These are phyloP conservation scores for Polyporus arcularius DNA, from an alignment of 768 basidiomycete genomes.

Conservation along the genomic window DNA sequence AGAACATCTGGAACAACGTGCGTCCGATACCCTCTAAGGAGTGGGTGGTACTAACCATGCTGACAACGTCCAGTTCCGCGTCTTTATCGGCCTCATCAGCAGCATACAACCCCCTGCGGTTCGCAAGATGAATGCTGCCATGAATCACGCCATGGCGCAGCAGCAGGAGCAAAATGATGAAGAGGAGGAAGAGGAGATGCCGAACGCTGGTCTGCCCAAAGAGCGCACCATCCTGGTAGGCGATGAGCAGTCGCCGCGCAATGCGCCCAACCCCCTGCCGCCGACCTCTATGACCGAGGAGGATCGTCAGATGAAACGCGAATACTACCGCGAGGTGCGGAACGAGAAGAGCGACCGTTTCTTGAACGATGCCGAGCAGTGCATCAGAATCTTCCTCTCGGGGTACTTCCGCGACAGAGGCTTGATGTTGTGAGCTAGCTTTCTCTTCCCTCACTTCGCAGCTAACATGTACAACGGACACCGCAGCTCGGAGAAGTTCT, in stretches of 20 bases:
- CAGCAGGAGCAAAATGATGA: slow-evolving; percentile 40
- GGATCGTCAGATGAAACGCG: slow-evolving; percentile 17
- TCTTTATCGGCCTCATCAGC: slow-evolving; percentile 55
- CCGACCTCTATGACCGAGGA: slow-evolving; percentile 10
- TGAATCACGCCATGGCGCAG: slow-evolving; percentile 21
- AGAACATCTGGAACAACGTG: slow-evolving; percentile 68
- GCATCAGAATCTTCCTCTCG: slow-evolving; percentile 66
- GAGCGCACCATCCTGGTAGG: slow-evolving; percentile 12
- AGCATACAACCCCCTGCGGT: slow-evolving; percentile 19
- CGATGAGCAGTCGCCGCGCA: slow-evolving; percentile 3
- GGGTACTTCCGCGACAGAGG: slow-evolving; percentile 70
- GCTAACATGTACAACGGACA: not conserved
- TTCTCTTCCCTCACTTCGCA: not conserved
- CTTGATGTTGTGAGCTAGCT: slow-evolving; percentile 58
- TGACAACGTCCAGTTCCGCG: slow-evolving; percentile 48
- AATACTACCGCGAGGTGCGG: slow-evolving; percentile 25
- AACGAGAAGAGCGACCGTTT: slow-evolving; percentile 45
- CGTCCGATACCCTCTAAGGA: slow-evolving; percentile 3
- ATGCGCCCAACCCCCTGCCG: not conserved
- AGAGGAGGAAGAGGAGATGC: slow-evolving; percentile 23
- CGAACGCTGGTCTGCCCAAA: slow-evolving; percentile 11
- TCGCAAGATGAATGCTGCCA: slow-evolving; percentile 21
- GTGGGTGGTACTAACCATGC: not conserved
- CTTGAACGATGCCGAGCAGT: slow-evolving; percentile 59
- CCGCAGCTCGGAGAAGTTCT: slow-evolving; percentile 46